Evolutionary conservation across 371 early-diverging fungal genomes (phyloP).

Genomic region (Circinella minor): DNA sequence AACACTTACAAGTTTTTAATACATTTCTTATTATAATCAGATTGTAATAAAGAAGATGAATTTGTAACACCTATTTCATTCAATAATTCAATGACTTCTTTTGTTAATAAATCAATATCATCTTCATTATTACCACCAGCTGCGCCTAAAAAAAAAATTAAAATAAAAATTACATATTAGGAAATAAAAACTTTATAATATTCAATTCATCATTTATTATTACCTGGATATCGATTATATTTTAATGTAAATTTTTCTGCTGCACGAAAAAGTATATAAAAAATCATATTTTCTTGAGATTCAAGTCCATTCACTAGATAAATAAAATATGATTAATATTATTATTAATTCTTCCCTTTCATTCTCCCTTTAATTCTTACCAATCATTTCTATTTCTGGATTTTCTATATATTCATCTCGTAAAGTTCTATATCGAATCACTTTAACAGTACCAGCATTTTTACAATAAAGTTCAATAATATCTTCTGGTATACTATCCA

Average conservation of each 20-base stretch:
- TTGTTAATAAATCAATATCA: slow-evolving; percentile 39
- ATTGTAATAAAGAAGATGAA: not conserved
- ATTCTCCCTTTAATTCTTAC: slow-evolving; percentile 37
- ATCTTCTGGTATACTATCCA: slow-evolving; percentile 64
- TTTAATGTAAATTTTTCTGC: slow-evolving; percentile 69
- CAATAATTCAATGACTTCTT: slow-evolving; percentile 12
- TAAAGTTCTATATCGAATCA: slow-evolving; percentile 69
- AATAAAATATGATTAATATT: not conserved
- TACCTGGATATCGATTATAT: slow-evolving; percentile 62
- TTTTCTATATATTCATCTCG: slow-evolving; percentile 51
- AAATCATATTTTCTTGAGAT: slow-evolving; percentile 61
- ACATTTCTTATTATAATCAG: slow-evolving; percentile 25
- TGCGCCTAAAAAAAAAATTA: slow-evolving; percentile 18
- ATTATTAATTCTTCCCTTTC: not conserved
- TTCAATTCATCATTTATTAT: not conserved
- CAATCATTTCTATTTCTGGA: slow-evolving; percentile 50
- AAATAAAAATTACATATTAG: not conserved
- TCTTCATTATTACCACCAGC: slow-evolving; percentile 32
- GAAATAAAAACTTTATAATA: not conserved
- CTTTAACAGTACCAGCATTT: slow-evolving; percentile 70
- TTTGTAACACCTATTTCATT: slow-evolving; percentile 19
- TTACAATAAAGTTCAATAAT: slow-evolving; percentile 87
- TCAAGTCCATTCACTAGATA: slow-evolving; percentile 57
- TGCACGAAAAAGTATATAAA: slow-evolving; percentile 78
- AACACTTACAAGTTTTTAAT: slow-evolving; percentile 40